A percentile compares a stretch with the other conserved stretches of the same genome.
Conservation (phyloP, 768 basidiomycete species). For the Pisolithus marmoratus region DNA sequence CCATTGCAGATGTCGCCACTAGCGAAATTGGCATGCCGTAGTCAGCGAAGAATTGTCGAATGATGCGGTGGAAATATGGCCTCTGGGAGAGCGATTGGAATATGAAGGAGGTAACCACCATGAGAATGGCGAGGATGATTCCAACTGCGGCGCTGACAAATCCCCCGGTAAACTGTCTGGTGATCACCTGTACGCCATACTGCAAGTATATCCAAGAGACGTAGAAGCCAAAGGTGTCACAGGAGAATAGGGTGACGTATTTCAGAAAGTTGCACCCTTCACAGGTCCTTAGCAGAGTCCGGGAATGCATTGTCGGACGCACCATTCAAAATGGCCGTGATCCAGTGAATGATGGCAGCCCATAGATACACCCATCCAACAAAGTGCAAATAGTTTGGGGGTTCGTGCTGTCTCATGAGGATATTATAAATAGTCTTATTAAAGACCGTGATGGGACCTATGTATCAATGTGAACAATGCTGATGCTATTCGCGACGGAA, state of each 20-base stretch:
- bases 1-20: conserved; percentile 67
- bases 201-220: conserved; percentile 88
- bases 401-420: conserved; percentile 45
- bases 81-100: conserved; percentile 63
- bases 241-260: conserved; percentile 87
- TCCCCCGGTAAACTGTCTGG: conserved; percentile 52
- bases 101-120: conserved; percentile 69
- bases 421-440: conserved; percentile 88
- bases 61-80: conserved; percentile 64
- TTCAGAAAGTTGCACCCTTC: conserved; percentile 77
- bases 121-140: conserved; percentile 71
- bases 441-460: conserved; percentile 88
- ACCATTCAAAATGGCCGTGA: conserved; percentile 78
- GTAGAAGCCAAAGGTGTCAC: conserved; percentile 91
- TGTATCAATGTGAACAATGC: conserved; percentile 1
- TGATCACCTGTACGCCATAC: conserved; percentile 82
- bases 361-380: conserved; percentile 92
- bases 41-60: conserved; percentile 73
- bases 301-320: conserved; percentile 12
- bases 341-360: conserved; percentile 83
- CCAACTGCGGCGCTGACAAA: conserved; percentile 51
- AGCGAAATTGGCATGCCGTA: conserved; percentile 91
- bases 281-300: not conserved
- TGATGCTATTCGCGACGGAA: not conserved
- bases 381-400: conserved; percentile 78